Conservation (phyloP, 78 protist genomes). For the Dictyostelium capitatum region DNA sequence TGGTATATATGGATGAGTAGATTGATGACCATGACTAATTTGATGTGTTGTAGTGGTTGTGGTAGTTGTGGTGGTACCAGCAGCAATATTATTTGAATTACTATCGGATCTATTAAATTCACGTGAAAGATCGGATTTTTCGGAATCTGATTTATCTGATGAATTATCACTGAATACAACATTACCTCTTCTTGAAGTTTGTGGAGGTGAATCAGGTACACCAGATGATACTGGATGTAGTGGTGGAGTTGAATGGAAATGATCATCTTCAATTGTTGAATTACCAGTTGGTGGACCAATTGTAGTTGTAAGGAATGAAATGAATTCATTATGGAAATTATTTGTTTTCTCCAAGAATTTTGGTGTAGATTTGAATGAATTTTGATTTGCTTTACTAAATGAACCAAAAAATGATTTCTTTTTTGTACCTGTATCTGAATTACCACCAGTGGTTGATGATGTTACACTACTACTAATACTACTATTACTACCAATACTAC, state of each 20-base stretch:
- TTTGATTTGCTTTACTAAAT: conserved; percentile 59
- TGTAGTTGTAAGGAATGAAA: conserved; percentile 35
- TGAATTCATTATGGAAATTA: conserved; percentile 52
- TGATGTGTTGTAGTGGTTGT: conserved; percentile 9
- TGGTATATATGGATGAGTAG: conserved; percentile 62
- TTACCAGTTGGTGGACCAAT: conserved; percentile 58
- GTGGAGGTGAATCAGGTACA: conserved; percentile 66
- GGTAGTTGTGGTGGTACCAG: too few relatives aligned
- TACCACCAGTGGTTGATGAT: not conserved
- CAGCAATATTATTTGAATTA: not conserved
- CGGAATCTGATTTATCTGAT: conserved; percentile 3
- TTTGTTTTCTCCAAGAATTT: conserved; percentile 65
- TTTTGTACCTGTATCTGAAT: not conserved
- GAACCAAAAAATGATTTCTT: conserved; percentile 86
- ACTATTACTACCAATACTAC: not conserved
- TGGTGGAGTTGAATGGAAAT: not conserved
- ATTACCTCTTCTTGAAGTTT: not conserved
- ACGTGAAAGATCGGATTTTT: not conserved
- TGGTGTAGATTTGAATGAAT: conserved; percentile 45
- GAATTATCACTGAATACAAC: not conserved
- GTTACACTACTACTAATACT: not conserved
- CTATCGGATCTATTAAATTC: conserved; percentile 4
- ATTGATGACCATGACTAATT: conserved; percentile 40
- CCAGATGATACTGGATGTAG: not conserved
- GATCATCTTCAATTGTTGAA: not conserved